Evolutionary conservation across 208 protist species (phyloP).

Genomic region (Angomonas ambiguus): DNA sequence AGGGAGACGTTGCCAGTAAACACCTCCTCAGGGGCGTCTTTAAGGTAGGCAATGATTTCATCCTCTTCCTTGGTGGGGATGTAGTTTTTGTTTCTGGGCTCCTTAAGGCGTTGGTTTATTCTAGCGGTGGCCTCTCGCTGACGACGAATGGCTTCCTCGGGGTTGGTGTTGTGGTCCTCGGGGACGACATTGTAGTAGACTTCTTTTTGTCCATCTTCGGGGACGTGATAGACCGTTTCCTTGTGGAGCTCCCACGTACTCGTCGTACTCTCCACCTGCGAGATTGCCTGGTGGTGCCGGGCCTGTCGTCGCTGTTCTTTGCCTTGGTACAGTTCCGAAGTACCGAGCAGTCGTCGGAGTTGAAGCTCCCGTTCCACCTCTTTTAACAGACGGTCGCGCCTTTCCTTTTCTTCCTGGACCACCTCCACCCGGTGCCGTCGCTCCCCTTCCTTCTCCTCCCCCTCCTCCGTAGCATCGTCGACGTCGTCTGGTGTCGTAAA

Average conservation of each 20-base stretch:
- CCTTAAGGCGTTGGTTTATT: not conserved
- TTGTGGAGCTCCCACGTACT: slow-evolving; percentile 63
- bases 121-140: not conserved
- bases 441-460: slow-evolving; percentile 14
- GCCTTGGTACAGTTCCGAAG: slow-evolving; percentile 46
- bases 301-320: slow-evolving; percentile 24
- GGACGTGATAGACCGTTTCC: slow-evolving; percentile 34
- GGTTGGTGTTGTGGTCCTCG: not conserved
- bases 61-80: slow-evolving; percentile 40
- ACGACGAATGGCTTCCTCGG: not conserved
- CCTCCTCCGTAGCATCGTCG: slow-evolving; percentile 6
- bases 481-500: no score
- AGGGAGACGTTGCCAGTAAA: slow-evolving; percentile 52
- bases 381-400: slow-evolving; percentile 6
- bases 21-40: slow-evolving; percentile 49
- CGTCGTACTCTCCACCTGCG: slow-evolving; percentile 31
- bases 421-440: slow-evolving; percentile 4
- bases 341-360: slow-evolving; percentile 22
- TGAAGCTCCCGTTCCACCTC: slow-evolving; percentile 12
- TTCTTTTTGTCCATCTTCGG: not conserved
- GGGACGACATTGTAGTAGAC: not conserved
- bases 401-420: slow-evolving; percentile 2
- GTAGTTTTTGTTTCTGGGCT: slow-evolving; percentile 1
- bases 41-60: slow-evolving; percentile 51
- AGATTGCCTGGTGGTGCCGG: slow-evolving; percentile 26